Percentiles rank a stretch among this genome's conserved stretches.
Evolutionary conservation across 2,329 filamentous ascomycete genomes (phyloP).

Genomic region (Xylaria arbuscula): DNA sequence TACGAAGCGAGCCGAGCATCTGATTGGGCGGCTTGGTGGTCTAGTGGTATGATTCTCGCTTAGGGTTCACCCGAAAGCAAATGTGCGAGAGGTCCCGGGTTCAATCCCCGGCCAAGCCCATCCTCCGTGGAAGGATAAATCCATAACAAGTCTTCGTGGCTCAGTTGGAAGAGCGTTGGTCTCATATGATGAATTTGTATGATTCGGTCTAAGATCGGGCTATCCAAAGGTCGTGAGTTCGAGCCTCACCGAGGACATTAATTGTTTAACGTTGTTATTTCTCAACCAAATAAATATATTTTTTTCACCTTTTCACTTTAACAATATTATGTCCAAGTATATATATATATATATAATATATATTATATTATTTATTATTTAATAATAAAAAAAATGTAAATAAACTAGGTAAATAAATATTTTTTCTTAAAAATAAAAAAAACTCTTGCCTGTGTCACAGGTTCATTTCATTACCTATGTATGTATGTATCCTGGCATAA

Average conservation of each 20-base stretch:
- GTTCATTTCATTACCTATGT: too few species aligned
- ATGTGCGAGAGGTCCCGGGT: conserved; percentile 33
- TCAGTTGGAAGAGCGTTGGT: conserved; percentile 58
- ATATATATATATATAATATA: too few species aligned
- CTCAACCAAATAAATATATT: neutral
- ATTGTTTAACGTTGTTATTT: neutral
- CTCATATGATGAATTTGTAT: conserved; percentile 50
- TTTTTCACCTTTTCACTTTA: neutral
- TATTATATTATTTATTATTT: too few species aligned
- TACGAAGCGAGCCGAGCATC: too few species aligned
- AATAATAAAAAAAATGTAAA: too few species aligned
- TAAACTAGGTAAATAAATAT: too few species aligned
- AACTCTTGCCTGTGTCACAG: too few species aligned
- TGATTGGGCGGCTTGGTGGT: conserved; percentile 56
- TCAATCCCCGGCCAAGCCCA: conserved; percentile 15
- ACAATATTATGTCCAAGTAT: too few species aligned
- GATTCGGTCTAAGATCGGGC: conserved; percentile 42
- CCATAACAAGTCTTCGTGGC: conserved; percentile 52
- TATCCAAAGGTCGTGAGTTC: conserved; percentile 64
- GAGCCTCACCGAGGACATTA: conserved; percentile 58
- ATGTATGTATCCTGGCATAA: too few species aligned
- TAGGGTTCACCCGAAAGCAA: conserved; percentile 58
- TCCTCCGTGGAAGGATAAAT: neutral
- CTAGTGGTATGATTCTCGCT: conserved; percentile 79
- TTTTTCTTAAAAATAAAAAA: too few species aligned